Evolutionary conservation across 371 early-diverging fungal species (phyloP).

Genomic region (Mortierella sp.): DNA sequence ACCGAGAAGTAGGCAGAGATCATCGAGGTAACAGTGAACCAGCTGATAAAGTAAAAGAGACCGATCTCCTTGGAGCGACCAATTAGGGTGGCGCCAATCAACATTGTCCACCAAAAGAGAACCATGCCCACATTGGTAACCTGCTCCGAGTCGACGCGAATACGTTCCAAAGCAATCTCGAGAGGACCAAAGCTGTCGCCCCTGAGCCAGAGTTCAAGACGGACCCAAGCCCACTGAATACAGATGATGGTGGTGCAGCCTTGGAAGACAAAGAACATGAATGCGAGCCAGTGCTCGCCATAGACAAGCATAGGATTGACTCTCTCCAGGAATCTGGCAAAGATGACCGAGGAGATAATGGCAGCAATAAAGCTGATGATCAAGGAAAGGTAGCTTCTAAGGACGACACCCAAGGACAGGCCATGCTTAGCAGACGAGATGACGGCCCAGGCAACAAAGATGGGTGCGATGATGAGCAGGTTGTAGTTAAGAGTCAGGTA

Average conservation of each 20-base stretch:
- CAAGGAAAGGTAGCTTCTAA: slow-evolving; percentile 42
- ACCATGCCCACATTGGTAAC: slow-evolving; percentile 58
- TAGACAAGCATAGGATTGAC: slow-evolving; percentile 55
- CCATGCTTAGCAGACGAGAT: slow-evolving; percentile 34
- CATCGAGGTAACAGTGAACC: slow-evolving; percentile 59
- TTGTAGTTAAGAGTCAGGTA: slow-evolving; percentile 60
- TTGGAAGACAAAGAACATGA: slow-evolving; percentile 53
- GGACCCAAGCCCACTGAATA: slow-evolving; percentile 52
- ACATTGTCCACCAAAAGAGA: slow-evolving; percentile 66
- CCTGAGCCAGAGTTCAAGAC: slow-evolving; percentile 39
- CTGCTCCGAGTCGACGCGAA: slow-evolving; percentile 59
- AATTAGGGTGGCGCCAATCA: slow-evolving; percentile 47
- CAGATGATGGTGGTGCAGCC: slow-evolving; percentile 41
- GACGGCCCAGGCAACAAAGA: slow-evolving; percentile 53
- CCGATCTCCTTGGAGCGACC: slow-evolving; percentile 57
- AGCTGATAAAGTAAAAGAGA: slow-evolving; percentile 62
- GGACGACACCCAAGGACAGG: slow-evolving; percentile 16
- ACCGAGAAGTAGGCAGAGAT: slow-evolving; percentile 55
- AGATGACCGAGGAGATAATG: slow-evolving; percentile 23
- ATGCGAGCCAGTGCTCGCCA: slow-evolving; percentile 45
- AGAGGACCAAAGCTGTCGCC: slow-evolving; percentile 56
- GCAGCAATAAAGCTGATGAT: slow-evolving; percentile 32
- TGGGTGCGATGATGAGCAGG: slow-evolving; percentile 59
- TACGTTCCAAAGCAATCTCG: slow-evolving; percentile 58
- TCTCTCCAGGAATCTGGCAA: slow-evolving; percentile 32